Evolutionary conservation across 345 rosid genomes (phyloP).

Genomic region (Turnera subulata): DNA sequence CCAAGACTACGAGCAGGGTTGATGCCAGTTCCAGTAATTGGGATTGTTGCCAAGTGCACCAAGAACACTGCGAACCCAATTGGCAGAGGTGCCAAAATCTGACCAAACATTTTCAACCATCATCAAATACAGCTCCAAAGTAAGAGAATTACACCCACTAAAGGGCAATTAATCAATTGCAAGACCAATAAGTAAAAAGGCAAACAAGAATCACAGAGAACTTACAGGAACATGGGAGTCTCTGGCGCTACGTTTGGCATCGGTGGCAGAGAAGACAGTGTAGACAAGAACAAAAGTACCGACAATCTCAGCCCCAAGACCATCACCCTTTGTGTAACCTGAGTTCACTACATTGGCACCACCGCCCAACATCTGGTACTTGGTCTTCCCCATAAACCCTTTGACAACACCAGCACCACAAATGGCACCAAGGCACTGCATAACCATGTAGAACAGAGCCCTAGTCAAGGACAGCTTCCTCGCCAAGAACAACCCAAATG

Average conservation of each 20-base stretch:
- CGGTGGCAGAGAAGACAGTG: not conserved
- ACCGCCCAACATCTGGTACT: not conserved
- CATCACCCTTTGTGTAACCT: not conserved
- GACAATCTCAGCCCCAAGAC: not conserved
- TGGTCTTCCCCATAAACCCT: not conserved
- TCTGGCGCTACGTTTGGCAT: not conserved
- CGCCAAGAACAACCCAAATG: not conserved
- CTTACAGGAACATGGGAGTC: not conserved
- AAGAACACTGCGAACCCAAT: not conserved
- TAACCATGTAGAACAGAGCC: not conserved
- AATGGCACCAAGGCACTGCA: not conserved
- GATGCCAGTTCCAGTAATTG: not conserved
- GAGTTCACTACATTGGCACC: not conserved
- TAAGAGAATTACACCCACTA: no score
- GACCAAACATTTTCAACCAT: not conserved
- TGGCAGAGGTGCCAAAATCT: not conserved
- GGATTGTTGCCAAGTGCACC: not conserved
- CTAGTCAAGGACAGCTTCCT: not conserved
- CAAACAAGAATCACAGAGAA: not conserved
- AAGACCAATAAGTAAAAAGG: not conserved
- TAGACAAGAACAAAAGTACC: not conserved
- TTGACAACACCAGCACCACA: not conserved
- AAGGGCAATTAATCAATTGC: no score
- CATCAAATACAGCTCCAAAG: no score
- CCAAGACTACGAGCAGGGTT: not conserved